Evolutionary conservation across 495 filamentous ascomycete species (phyloP).

Genomic region (Penicillium salamii): DNA sequence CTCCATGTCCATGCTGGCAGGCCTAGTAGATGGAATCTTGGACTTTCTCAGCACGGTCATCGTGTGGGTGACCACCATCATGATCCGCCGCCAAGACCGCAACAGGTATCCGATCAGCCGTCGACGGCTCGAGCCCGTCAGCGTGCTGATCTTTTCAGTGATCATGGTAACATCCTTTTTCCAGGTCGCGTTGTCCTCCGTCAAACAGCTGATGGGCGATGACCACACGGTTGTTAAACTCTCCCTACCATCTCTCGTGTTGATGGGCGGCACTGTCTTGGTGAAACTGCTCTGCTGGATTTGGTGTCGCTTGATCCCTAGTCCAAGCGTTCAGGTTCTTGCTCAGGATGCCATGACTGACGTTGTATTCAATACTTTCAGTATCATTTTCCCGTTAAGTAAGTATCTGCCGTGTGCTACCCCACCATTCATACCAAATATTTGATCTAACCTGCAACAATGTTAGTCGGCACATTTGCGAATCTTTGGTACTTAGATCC

Average conservation of each 20-base stretch:
- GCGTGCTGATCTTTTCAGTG: constrained; percentile 75
- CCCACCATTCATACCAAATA: background rate
- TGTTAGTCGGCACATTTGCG: constrained; percentile 71
- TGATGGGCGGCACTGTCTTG: constrained; percentile 80
- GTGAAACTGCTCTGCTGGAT: constrained; percentile 84
- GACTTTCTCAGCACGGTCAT: constrained; percentile 88
- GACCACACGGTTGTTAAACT: constrained; percentile 71
- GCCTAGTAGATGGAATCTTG: constrained; percentile 81
- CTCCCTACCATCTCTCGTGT: constrained; percentile 66
- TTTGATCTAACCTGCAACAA: constrained; percentile 2
- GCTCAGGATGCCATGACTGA: constrained; percentile 66
- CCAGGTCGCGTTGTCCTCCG: constrained; percentile 74
- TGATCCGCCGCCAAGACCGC: constrained; percentile 72
- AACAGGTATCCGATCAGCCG: constrained; percentile 83
- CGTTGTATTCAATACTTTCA: constrained; percentile 90
- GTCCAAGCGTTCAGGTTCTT: constrained; percentile 83
- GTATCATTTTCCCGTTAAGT: constrained; percentile 59
- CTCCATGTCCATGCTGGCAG: constrained; percentile 85
- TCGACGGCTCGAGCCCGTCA: constrained; percentile 73
- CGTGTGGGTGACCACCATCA: constrained; percentile 73
- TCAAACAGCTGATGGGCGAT: constrained; percentile 59
- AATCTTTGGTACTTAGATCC: constrained; percentile 83
- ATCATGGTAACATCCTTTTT: constrained; percentile 87
- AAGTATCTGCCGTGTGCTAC: background rate
- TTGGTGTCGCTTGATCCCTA: constrained; percentile 86